phyloP scores from a whole-genome alignment of 2,329 filamentous ascomycete species.

The Phaeosphaeria sp. region DNA sequence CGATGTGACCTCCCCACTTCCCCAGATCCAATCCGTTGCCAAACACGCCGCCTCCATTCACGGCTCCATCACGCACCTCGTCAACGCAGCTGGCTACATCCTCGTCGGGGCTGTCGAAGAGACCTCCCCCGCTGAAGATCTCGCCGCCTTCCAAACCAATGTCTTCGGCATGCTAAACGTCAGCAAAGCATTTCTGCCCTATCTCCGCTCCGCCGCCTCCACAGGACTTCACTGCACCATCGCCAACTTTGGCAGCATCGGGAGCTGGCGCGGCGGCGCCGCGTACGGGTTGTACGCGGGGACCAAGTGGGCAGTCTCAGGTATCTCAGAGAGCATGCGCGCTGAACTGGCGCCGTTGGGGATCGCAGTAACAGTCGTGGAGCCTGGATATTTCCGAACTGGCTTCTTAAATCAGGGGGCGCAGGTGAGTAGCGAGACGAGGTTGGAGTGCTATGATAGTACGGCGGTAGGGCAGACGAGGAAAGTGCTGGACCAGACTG shows the following conservation, averaged over 20 bases:
- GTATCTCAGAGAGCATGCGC: conserved; percentile 52
- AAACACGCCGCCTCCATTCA: conserved; percentile 49
- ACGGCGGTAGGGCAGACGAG: conserved; percentile 44
- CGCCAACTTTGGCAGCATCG: conserved; percentile 58
- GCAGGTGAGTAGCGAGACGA: conserved; percentile 20
- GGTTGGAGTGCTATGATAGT: conserved; percentile 41
- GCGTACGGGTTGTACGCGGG: conserved; percentile 55
- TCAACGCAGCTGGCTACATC: conserved; percentile 58
- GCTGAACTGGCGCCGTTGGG: conserved; percentile 54
- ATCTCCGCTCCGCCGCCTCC: conserved; percentile 54
- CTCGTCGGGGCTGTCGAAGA: conserved; percentile 56
- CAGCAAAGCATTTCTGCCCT: conserved; percentile 56
- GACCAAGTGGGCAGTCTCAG: conserved; percentile 56
- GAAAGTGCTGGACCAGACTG: conserved; percentile 39
- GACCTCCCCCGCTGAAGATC: conserved; percentile 52
- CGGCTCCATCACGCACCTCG: conserved; percentile 54
- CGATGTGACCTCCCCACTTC: conserved; percentile 50
- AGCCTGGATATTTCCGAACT: conserved; percentile 61
- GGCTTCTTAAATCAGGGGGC: conserved; percentile 50
- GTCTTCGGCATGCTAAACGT: conserved; percentile 61
- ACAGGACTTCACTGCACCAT: conserved; percentile 47
- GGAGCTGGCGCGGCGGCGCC: conserved; percentile 49
- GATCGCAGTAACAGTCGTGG: conserved; percentile 55
- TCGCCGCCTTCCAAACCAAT: conserved; percentile 59
- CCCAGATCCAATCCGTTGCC: conserved; percentile 44